phyloP scores from a whole-genome alignment of 805 yeast genomes.

The Blastobotrys mokoenaii region DNA sequence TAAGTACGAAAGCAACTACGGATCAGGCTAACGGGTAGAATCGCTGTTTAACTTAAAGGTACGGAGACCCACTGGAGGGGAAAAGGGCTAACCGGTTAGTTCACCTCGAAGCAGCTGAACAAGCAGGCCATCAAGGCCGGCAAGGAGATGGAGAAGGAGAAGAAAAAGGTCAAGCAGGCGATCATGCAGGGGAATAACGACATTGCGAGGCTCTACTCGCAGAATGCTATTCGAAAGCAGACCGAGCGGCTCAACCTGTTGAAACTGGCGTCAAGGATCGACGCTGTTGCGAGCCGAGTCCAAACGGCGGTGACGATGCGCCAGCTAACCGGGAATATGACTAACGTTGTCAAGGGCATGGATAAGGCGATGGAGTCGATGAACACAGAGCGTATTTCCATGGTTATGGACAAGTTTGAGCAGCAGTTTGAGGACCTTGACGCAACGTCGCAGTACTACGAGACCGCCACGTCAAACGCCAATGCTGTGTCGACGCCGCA shows the following conservation, averaged over 20 bases:
- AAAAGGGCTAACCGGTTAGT: constrained; percentile 29
- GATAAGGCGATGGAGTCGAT: constrained; percentile 90
- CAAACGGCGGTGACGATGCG: constrained; percentile 99
- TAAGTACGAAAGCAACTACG: constrained; percentile 20
- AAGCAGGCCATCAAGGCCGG: constrained; percentile 87
- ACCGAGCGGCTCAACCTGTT: constrained; percentile 78
- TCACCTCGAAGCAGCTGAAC: constrained; percentile 88
- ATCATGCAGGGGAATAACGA: constrained; percentile 79
- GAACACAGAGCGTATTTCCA: constrained; percentile 87
- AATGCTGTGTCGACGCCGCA: constrained; percentile 88
- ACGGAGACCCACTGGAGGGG: constrained; percentile 9
- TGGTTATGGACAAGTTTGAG: constrained; percentile 97
- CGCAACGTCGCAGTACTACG: constrained; percentile 88
- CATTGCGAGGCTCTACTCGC: constrained; percentile 89
- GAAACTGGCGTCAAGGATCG: constrained; percentile 80
- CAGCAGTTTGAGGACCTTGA: constrained; percentile 93
- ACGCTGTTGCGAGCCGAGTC: constrained; percentile 91
- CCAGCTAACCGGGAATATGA: constrained; percentile 88
- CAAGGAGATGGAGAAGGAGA: constrained; percentile 82
- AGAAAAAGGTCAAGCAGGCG: constrained; percentile 80
- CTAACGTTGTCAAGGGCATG: constrained; percentile 89
- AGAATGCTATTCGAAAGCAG: constrained; percentile 87
- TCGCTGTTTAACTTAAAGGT: constrained; percentile 58
- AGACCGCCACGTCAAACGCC: constrained; percentile 77
- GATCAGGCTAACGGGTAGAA: constrained; percentile 26